Conservation (phyloP, 164 flowering plant genomes). For the Kingdonia uniflora region DNA sequence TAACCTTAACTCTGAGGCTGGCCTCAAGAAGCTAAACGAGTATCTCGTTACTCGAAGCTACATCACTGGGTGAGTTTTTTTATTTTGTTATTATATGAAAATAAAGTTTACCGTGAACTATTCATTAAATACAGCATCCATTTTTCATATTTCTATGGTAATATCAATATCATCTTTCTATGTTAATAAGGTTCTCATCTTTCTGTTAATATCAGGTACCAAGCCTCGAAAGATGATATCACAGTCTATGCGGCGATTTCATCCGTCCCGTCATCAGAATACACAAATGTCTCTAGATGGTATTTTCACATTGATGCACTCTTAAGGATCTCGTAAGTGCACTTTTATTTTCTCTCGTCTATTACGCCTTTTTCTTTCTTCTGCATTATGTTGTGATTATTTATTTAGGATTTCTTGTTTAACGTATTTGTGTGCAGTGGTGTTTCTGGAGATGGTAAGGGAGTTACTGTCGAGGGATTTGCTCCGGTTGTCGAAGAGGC, state of each 20-base stretch:
- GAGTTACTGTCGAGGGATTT: slow-evolving; percentile 60
- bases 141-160: background rate
- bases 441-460: slow-evolving; percentile 76
- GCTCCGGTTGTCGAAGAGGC: slow-evolving; percentile 39
- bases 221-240: slow-evolving; percentile 89
- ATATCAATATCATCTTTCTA: background rate
- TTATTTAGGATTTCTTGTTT: background rate
- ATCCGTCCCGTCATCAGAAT: slow-evolving; percentile 43
- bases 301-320: slow-evolving; percentile 77
- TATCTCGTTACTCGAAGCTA: slow-evolving; percentile 66
- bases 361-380: background rate
- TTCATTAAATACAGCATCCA: background rate
- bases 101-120: too few species aligned
- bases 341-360: background rate
- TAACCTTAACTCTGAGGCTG: slow-evolving; percentile 35
- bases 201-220: slow-evolving; percentile 35
- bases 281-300: slow-evolving; percentile 75
- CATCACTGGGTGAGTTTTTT: slow-evolving; percentile 52
- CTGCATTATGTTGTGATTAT: background rate
- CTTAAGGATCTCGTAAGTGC: slow-evolving; percentile 70
- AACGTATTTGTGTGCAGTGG: slow-evolving; percentile 33
- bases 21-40: slow-evolving; percentile 66
- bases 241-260: slow-evolving; percentile 54
- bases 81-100: background rate
- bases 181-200: too few species aligned